Percentiles rank a stretch among this genome's conserved stretches.
Evolutionary conservation across 176 grass and related monocot genomes (phyloP).

Genomic region (Pharus latifolius): DNA sequence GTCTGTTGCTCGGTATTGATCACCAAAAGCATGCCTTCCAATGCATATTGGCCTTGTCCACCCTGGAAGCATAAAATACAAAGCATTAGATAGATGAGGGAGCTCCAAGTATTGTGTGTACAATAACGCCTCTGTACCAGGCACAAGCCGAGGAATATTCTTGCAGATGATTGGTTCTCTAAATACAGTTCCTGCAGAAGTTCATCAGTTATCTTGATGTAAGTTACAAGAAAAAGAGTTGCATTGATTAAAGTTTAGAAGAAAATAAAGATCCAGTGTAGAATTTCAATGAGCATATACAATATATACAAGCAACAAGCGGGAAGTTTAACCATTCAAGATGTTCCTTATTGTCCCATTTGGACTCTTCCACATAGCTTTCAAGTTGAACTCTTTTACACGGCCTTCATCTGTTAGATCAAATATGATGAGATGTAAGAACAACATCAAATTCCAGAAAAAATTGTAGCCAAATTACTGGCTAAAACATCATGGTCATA

Average conservation of each 20-base stretch:
- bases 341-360: conserved; percentile 82
- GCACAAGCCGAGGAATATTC: conserved; percentile 60
- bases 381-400: conserved; percentile 68
- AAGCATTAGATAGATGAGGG: neutral
- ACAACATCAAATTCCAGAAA: neutral
- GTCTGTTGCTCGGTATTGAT: conserved; percentile 80
- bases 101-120: neutral
- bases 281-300: conserved; percentile 6
- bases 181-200: conserved; percentile 59
- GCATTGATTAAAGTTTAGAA: neutral
- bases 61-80: conserved; percentile 23
- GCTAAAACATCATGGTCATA: neutral
- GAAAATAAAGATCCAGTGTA: neutral
- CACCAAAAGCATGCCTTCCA: conserved; percentile 76
- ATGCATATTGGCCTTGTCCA: conserved; percentile 79
- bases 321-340: conserved; percentile 46
- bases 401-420: conserved; percentile 64
- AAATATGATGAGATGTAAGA: neutral
- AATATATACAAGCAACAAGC: neutral
- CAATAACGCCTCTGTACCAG: conserved; percentile 30
- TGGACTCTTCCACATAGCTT: conserved; percentile 72
- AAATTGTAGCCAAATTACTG: neutral
- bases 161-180: conserved; percentile 83
- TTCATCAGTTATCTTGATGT: neutral
- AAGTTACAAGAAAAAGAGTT: neutral